phyloP scores from a whole-genome alignment of 192 early-diverging fungal genomes.

The Coemansia sp. region DNA sequence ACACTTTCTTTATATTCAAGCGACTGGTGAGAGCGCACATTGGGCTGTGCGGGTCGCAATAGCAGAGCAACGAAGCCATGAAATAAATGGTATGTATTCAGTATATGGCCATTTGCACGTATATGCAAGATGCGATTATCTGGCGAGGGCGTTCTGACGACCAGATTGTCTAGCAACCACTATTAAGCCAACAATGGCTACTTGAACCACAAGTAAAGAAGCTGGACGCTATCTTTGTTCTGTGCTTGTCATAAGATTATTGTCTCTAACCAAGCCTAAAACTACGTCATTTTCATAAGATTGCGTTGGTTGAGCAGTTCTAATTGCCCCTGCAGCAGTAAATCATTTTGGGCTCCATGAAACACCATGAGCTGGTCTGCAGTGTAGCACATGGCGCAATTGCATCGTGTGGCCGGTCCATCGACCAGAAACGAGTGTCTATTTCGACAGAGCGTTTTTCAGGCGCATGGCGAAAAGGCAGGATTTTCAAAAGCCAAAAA shows the following conservation, averaged over 20 bases:
- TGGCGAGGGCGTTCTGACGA: neutral
- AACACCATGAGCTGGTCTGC: neutral
- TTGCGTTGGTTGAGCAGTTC: neutral
- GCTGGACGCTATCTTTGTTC: neutral
- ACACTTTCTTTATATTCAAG: neutral
- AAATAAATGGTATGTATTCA: neutral
- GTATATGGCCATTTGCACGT: neutral
- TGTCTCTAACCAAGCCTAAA: neutral
- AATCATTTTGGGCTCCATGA: neutral
- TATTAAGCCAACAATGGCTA: neutral
- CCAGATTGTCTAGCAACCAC: neutral
- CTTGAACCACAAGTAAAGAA: neutral
- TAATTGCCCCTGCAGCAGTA: neutral
- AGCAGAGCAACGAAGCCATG: neutral
- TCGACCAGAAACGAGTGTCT: neutral
- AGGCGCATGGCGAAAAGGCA: neutral
- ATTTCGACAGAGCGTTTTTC: too few species aligned
- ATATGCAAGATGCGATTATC: too few species aligned
- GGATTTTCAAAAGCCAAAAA: slow-evolving; percentile 1
- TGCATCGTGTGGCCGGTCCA: neutral
- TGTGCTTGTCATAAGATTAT: neutral
- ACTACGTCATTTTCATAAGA: slow-evolving; percentile 2
- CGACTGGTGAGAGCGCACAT: neutral
- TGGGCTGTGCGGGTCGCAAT: neutral
- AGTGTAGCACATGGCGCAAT: neutral